These are phyloP conservation scores for Aspergillus sp. DNA, from an alignment of 2,329 filamentous ascomycete species.

Conservation along the genomic window DNA sequence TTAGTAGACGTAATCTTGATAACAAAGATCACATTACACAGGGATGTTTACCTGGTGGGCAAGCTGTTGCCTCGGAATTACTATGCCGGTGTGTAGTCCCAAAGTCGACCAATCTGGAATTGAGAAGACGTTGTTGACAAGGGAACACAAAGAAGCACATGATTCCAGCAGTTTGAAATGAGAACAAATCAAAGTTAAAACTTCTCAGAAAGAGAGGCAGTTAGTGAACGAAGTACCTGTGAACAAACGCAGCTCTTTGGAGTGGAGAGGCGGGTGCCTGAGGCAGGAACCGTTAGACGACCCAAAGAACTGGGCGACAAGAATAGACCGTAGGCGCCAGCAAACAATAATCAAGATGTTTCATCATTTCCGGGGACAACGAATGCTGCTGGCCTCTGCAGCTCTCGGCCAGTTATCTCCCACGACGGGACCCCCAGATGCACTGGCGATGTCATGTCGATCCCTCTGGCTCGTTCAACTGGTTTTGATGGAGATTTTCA, in stretches of 20 bases:
- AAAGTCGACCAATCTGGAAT: not conserved
- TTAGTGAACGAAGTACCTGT: not conserved
- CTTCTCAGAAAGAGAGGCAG: not conserved
- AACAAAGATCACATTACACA: not conserved
- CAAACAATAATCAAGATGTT: not conserved
- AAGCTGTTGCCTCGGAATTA: not conserved
- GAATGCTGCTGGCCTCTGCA: not conserved
- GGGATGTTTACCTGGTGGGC: not conserved
- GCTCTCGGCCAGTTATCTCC: not conserved
- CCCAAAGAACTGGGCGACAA: not conserved
- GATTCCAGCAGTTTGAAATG: not conserved
- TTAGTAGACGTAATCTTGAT: not conserved
- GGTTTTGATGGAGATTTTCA: slow-evolving; percentile 1
- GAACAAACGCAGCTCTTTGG: not conserved
- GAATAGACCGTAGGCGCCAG: not conserved
- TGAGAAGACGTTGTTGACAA: not conserved
- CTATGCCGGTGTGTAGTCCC: too few species aligned
- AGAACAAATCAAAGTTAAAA: not conserved
- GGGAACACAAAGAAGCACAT: not conserved
- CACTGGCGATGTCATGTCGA: slow-evolving; percentile 3
- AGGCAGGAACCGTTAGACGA: not conserved
- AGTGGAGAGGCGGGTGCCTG: not conserved
- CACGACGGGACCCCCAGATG: not conserved
- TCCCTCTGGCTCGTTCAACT: not conserved
- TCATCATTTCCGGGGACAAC: not conserved